Percentiles rank a stretch among this genome's conserved stretches.
phyloP scores from a whole-genome alignment of 2,329 filamentous ascomycete genomes.

The Beauveria medogensis region DNA sequence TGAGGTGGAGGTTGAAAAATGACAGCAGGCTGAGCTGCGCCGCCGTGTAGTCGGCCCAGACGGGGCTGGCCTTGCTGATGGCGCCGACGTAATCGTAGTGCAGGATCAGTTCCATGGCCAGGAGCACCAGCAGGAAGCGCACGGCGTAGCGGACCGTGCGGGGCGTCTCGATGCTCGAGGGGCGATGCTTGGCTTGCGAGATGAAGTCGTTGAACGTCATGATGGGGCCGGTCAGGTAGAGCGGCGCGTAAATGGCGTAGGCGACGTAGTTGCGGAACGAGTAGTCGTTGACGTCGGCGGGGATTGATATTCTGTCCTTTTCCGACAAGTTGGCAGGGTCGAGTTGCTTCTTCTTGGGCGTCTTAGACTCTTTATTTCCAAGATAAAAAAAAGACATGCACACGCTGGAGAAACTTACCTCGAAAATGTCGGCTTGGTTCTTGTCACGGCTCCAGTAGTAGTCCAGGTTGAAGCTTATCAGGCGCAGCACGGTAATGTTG shows the following conservation, averaged over 20 bases:
- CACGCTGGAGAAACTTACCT: slow-evolving; percentile 52
- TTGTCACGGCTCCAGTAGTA: slow-evolving; percentile 84
- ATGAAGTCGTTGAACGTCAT: slow-evolving; percentile 98
- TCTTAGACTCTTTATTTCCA: slow-evolving; percentile 42
- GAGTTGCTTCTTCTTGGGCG: slow-evolving; percentile 90
- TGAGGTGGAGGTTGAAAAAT: slow-evolving; percentile 92
- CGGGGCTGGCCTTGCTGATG: slow-evolving; percentile 71
- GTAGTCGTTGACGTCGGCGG: slow-evolving; percentile 64
- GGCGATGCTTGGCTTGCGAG: slow-evolving; percentile 67
- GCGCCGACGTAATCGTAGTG: slow-evolving; percentile 93
- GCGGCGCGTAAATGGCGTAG: slow-evolving; percentile 82
- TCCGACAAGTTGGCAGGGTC: slow-evolving; percentile 83
- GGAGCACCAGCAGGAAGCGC: slow-evolving; percentile 70
- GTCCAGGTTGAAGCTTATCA: slow-evolving; percentile 96
- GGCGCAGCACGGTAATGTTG: slow-evolving; percentile 84
- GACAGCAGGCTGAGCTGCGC: slow-evolving; percentile 84
- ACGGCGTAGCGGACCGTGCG: slow-evolving; percentile 76
- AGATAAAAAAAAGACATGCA: no score
- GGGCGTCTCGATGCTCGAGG: slow-evolving; percentile 58
- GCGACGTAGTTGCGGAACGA: slow-evolving; percentile 80
- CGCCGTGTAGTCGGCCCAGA: slow-evolving; percentile 77
- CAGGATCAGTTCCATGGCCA: slow-evolving; percentile 84
- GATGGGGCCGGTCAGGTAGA: slow-evolving; percentile 90
- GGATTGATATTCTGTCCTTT: slow-evolving; percentile 71
- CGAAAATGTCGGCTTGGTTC: slow-evolving; percentile 56